Evolutionary conservation across 306 rosid genomes (phyloP).

Genomic region (Prinsepia uniflora): DNA sequence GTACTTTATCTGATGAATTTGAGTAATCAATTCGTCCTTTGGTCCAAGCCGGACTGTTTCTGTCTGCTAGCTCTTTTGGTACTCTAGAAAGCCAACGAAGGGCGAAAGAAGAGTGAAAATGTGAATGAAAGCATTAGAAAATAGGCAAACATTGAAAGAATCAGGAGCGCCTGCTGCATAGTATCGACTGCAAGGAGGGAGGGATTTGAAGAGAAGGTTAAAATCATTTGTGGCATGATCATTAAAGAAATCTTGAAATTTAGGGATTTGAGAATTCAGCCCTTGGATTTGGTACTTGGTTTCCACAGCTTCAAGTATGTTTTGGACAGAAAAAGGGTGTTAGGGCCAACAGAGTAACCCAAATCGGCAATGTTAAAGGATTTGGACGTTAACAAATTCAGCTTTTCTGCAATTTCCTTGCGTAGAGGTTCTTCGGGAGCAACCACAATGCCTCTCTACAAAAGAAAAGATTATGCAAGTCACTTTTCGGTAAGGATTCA

Average conservation of each 20-base stretch:
- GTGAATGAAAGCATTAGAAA: conserved; percentile 8
- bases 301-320: conserved; percentile 28
- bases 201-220: conserved; percentile 36
- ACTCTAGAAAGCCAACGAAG: conserved; percentile 13
- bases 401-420: conserved; percentile 20
- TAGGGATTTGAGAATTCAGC: conserved; percentile 5
- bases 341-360: conserved; percentile 43
- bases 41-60: conserved; percentile 25
- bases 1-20: background rate
- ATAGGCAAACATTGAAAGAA: background rate
- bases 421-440: conserved; percentile 10
- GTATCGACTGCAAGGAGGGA: conserved; percentile 13
- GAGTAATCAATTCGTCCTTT: conserved; percentile 8
- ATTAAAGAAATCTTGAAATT: conserved; percentile 36
- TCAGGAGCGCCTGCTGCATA: conserved; percentile 5
- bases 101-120: conserved; percentile 1
- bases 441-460: conserved; percentile 3
- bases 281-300: conserved; percentile 1
- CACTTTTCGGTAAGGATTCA: conserved; percentile 1
- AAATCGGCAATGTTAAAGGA: conserved; percentile 33
- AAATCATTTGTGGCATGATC: conserved; percentile 29
- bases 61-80: conserved; percentile 19
- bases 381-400: conserved; percentile 15
- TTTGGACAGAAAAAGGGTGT: conserved; percentile 33
- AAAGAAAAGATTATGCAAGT: background rate